phyloP scores from a whole-genome alignment of 2,329 filamentous ascomycete species.

The Aspergillus puulaauensis region DNA sequence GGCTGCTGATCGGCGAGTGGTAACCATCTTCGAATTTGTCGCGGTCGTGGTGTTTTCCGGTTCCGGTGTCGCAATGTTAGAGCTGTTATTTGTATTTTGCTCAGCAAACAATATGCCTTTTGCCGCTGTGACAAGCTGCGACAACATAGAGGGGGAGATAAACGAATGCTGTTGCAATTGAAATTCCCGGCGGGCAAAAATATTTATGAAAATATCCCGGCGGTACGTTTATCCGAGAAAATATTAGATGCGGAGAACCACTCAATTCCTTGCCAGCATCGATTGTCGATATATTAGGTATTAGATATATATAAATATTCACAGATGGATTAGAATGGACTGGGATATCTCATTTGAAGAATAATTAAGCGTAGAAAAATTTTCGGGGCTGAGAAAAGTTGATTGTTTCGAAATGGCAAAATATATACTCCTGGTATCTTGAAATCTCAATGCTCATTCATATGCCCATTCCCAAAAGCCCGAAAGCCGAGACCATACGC shows the following conservation, averaged over 20 bases:
- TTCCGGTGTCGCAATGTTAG: not conserved
- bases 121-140: slow-evolving; percentile 42
- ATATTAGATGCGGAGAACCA: not conserved
- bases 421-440: not conserved
- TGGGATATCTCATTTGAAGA: not conserved
- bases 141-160: slow-evolving; percentile 38
- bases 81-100: slow-evolving; percentile 14
- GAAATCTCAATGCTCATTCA: not conserved
- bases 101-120: slow-evolving; percentile 39
- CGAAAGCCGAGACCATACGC: not conserved
- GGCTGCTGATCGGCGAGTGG: slow-evolving; percentile 32
- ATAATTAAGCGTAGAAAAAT: not conserved
- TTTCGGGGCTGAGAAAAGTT: not conserved
- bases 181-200: slow-evolving; percentile 3
- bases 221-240: slow-evolving; percentile 5
- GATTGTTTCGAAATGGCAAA: not conserved
- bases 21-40: slow-evolving; percentile 33
- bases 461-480: not conserved
- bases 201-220: slow-evolving; percentile 12
- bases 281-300: not conserved
- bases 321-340: not conserved
- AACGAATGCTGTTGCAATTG: not conserved
- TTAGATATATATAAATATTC: not conserved
- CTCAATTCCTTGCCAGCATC: not conserved
- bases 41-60: slow-evolving; percentile 6